phyloP scores from a whole-genome alignment of 1,139 yeast species.

The Taphrina flavorubra region DNA sequence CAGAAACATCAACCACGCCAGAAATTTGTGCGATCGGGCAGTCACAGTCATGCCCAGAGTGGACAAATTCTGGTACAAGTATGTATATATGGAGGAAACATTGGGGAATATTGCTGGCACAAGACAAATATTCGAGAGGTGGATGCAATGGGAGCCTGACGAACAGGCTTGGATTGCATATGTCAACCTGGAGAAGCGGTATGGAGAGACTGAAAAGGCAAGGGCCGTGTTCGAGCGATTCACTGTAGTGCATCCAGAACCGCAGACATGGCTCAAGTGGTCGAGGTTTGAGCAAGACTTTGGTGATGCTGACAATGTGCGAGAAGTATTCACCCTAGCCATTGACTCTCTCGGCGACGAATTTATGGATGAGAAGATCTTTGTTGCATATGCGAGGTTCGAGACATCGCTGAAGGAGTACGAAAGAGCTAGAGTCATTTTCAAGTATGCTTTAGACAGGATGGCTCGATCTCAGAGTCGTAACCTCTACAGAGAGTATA shows the following conservation, averaged over 20 bases:
- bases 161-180: slow-evolving; percentile 76
- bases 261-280: slow-evolving; percentile 72
- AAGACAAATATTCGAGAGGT: slow-evolving; percentile 71
- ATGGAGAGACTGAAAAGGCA: slow-evolving; percentile 63
- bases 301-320: slow-evolving; percentile 58
- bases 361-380: slow-evolving; percentile 54
- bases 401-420: slow-evolving; percentile 67
- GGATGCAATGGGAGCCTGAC: slow-evolving; percentile 74
- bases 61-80: slow-evolving; percentile 83
- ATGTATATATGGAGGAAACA: slow-evolving; percentile 79
- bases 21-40: slow-evolving; percentile 82
- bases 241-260: slow-evolving; percentile 61
- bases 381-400: slow-evolving; percentile 72
- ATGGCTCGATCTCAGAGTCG: slow-evolving; percentile 57
- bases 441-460: slow-evolving; percentile 59
- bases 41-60: slow-evolving; percentile 74
- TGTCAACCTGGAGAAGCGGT: slow-evolving; percentile 71
- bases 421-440: slow-evolving; percentile 72
- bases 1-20: slow-evolving; percentile 82
- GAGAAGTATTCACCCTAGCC: slow-evolving; percentile 72
- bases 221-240: slow-evolving; percentile 65
- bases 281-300: slow-evolving; percentile 63
- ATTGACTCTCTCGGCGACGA: slow-evolving; percentile 60
- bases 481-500: slow-evolving; percentile 57
- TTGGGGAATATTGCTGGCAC: slow-evolving; percentile 68